Evolutionary conservation across 495 filamentous ascomycete genomes (phyloP).

Genomic region (Clohesyomyces aquaticus): DNA sequence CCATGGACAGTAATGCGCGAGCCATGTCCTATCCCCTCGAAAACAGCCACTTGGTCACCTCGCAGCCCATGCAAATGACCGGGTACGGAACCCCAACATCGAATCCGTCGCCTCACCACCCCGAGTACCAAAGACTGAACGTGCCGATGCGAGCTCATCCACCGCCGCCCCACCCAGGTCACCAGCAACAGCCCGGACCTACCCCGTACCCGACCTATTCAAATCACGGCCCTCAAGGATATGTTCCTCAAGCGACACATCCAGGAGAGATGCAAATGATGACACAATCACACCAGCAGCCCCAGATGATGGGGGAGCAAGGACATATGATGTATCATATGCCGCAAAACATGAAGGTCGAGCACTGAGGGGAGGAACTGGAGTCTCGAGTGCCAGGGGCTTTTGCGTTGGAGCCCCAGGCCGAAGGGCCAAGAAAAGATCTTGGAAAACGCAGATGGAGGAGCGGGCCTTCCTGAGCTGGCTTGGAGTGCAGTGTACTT

Average conservation of each 20-base stretch:
- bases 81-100: conserved; percentile 37
- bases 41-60: conserved; percentile 27
- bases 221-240: conserved; percentile 16
- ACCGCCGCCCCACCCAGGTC: conserved; percentile 1
- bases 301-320: conserved; percentile 35
- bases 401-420: neutral
- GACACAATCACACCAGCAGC: conserved; percentile 28
- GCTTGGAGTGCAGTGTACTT: too few relatives aligned
- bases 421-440: neutral
- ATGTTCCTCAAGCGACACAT: conserved; percentile 31
- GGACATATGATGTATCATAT: conserved; percentile 41
- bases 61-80: conserved; percentile 36
- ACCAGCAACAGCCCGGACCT: conserved; percentile 19
- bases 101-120: conserved; percentile 29
- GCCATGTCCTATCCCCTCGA: conserved; percentile 41
- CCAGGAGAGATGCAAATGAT: conserved; percentile 39
- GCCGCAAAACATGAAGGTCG: conserved; percentile 37
- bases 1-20: conserved; percentile 32
- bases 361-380: conserved; percentile 21
- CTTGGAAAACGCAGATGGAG: too few relatives aligned
- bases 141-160: conserved; percentile 28
- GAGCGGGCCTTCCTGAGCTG: too few relatives aligned
- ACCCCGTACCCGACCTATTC: conserved; percentile 22
- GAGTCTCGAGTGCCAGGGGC: conserved; percentile 2
- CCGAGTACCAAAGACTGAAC: conserved; percentile 33